A percentile compares a stretch with the other conserved stretches of the same genome.
phyloP scores from a whole-genome alignment of 306 rosid genomes.

The Fragaria nilgerrensis region DNA sequence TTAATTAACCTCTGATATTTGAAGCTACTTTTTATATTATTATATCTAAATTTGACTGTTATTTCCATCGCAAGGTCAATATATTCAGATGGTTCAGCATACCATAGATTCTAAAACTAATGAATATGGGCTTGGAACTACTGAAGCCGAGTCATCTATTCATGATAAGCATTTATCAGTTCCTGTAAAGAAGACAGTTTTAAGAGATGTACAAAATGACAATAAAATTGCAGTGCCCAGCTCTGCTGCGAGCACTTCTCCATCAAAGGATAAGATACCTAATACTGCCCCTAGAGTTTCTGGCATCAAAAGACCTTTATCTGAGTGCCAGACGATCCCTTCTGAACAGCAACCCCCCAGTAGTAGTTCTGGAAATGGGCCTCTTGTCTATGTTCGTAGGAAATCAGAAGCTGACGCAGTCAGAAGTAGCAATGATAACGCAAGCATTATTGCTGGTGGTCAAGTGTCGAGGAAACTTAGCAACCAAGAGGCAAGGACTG shows the following conservation, averaged over 20 bases:
- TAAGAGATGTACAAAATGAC: conserved; percentile 70
- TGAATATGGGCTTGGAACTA: conserved; percentile 52
- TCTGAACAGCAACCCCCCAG: conserved; percentile 54
- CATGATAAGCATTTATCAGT: conserved; percentile 44
- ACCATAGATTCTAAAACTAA: conserved; percentile 51
- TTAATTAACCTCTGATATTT: not conserved
- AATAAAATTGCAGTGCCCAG: conserved; percentile 45
- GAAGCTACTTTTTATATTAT: not conserved
- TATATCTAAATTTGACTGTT: conserved; percentile 8
- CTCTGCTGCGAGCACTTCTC: conserved; percentile 43
- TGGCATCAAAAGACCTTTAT: conserved; percentile 59
- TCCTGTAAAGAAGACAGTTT: conserved; percentile 63
- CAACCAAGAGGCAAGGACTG: not conserved
- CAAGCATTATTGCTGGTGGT: not conserved
- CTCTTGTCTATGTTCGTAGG: conserved; percentile 93
- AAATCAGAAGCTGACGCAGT: conserved; percentile 75
- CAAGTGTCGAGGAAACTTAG: not conserved
- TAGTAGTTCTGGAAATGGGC: conserved; percentile 61
- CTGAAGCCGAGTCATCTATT: conserved; percentile 49
- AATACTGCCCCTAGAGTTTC: conserved; percentile 46
- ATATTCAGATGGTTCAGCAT: conserved; percentile 59
- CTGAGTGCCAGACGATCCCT: conserved; percentile 50
- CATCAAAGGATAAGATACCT: conserved; percentile 55
- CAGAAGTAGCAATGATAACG: conserved; percentile 36
- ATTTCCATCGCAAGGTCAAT: conserved; percentile 28